These are phyloP conservation scores for Ophiosphaerella korrae DNA, from an alignment of 2,329 filamentous ascomycete genomes.

Conservation along the genomic window DNA sequence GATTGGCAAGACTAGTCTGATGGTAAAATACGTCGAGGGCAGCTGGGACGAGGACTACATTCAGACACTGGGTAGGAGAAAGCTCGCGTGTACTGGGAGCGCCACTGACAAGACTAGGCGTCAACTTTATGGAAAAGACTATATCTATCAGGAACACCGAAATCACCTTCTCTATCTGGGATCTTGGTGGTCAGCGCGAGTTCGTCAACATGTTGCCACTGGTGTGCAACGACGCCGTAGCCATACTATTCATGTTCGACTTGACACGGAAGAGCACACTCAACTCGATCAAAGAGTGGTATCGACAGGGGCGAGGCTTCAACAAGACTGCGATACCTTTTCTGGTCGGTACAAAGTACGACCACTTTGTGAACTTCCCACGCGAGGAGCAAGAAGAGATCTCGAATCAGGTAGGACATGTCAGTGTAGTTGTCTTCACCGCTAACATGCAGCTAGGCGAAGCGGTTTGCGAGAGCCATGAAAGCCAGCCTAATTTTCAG, in stretches of 20 bases:
- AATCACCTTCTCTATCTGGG: conserved; percentile 99
- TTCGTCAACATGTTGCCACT: conserved; percentile 99
- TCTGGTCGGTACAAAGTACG: conserved; percentile 95
- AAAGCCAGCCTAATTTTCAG: conserved; percentile 96
- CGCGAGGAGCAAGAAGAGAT: conserved; percentile 98
- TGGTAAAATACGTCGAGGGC: conserved; percentile 99
- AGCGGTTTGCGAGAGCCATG: conserved; percentile 97
- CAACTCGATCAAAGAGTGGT: conserved; percentile 99
- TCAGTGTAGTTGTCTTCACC: background rate
- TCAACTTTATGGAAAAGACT: conserved; percentile 99
- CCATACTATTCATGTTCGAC: conserved; percentile 99
- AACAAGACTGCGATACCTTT: conserved; percentile 99
- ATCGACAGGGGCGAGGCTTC: conserved; percentile 94
- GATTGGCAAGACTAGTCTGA: conserved; percentile 97
- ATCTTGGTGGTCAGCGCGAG: conserved; percentile 94
- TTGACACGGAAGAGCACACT: conserved; percentile 96
- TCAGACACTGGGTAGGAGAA: conserved; percentile 77
- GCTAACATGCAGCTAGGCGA: conserved; percentile 63
- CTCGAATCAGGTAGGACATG: conserved; percentile 77
- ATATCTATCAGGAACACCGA: conserved; percentile 99
- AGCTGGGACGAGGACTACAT: conserved; percentile 99
- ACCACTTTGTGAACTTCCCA: conserved; percentile 99
- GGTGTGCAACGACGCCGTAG: conserved; percentile 99
- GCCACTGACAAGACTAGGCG: conserved; percentile 60
- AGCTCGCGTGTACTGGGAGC: background rate